phyloP scores from a whole-genome alignment of 257 asterid species.

The Plantago elongata region DNA sequence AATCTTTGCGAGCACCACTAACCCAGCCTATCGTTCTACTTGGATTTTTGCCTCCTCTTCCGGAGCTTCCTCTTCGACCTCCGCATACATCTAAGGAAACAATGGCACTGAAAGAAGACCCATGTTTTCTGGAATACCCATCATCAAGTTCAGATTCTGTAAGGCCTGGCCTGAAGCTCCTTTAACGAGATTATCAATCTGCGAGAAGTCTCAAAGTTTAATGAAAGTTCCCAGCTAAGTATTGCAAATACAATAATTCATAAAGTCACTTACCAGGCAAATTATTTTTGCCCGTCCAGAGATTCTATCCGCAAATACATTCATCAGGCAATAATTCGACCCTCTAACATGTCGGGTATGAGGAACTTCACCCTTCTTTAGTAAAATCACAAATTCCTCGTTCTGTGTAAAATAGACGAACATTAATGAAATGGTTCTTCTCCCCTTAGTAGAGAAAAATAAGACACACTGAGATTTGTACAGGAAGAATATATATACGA shows the following conservation, averaged over 20 bases:
- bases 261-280: conserved; percentile 59
- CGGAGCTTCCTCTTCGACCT: too few relatives aligned
- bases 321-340: conserved; percentile 84
- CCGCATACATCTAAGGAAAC: conserved; percentile 41
- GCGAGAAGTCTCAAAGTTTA: conserved; percentile 17
- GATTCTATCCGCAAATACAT: conserved; percentile 85
- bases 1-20: too few relatives aligned
- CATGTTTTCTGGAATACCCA: conserved; percentile 74
- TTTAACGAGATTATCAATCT: conserved; percentile 90
- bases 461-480: background rate
- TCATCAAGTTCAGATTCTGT: conserved; percentile 88
- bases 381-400: conserved; percentile 67
- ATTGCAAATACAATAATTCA: too few relatives aligned
- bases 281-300: conserved; percentile 85
- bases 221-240: background rate
- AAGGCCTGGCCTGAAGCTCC: conserved; percentile 95
- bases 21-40: too few relatives aligned
- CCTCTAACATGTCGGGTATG: conserved; percentile 88
- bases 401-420: conserved; percentile 38
- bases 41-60: too few relatives aligned
- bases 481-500: background rate
- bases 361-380: conserved; percentile 65
- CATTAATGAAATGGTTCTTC: background rate
- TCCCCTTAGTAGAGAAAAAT: background rate
- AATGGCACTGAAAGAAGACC: conserved; percentile 56